Evolutionary conservation across 768 basidiomycete species (phyloP), one percentile per base, ranked within the genome.

Genomic region (Pleurotus sapidus): DNA sequence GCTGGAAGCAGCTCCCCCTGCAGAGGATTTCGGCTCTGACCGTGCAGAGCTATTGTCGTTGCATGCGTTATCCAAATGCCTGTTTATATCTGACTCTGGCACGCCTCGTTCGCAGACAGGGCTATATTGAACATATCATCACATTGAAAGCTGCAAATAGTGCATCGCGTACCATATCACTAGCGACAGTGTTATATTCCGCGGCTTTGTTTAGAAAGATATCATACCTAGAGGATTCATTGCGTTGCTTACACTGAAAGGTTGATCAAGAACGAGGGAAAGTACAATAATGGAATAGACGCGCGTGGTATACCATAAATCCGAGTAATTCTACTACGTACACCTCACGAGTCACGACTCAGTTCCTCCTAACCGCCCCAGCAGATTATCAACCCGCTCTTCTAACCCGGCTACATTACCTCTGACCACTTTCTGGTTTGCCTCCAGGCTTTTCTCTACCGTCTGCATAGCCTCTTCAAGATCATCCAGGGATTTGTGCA

Each of bases 331-430:
- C 30, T 34, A 34, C 30, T 34, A 8, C 9, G 11, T 34, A 8
- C 9, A 34, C 30, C 30, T 34, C 30, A 34, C 30, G 30, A 34
- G 47, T 63, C 66, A 27, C 68, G 64, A 48, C 63, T 60, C 24
- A 79, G 61, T 18, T 76, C 76, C 25, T 82, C 78, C 56, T n/a
- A 84, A 64, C 51, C 79, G 67, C 39, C 67, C 69, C 17, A 77
- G 66, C 49, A 83, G 57, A 17, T 51, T 59, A 30, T 78, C 75
- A 24, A 84, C 73, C 43, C 82, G 66, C 25, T 65, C 69, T 58
- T 93, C 89, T 2, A 97, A 75, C 15, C 86, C 85, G 3, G 74
- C 70, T 24, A 94, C 86, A 64, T 98, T 95, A 5, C 80, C 81
- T 63, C 84, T 84, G 11, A 93, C 84, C 12, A 88, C 82, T 3